Base-by-base conservation (phyloP, 768 basidiomycete species). In the Leccinum subgranulosum region DNA sequence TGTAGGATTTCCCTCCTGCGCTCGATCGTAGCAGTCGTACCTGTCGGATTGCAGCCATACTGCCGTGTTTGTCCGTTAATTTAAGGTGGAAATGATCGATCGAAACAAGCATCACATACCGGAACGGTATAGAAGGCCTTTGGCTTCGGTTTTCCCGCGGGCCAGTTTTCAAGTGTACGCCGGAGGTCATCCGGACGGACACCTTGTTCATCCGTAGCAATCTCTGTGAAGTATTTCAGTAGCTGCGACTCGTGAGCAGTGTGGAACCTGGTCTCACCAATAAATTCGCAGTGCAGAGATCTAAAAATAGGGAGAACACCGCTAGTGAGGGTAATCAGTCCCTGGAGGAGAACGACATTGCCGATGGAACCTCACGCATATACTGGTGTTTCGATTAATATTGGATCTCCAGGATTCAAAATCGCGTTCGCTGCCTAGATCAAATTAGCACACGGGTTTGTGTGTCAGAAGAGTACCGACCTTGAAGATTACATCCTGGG, bases 401-500 rank as follows among this genome's bases (percentile, higher is more conserved):
- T 76, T 4, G 86, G 70, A 68, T 97, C 94, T 12, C 91, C 93
- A 4, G 83, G 84, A 66, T 93, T 85, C 17, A 92, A 74, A 48
- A 96, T 73, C 6, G 86, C 81, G 19, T 79, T 68, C 58, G 92
- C 81, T 27, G 87, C 87, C 92, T 96, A 31, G 27, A 56, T 25
- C 19, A 58, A 52, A 60, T 58, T 34, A 51, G 53, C 47, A 62
- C 29, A 60, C 47, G 57, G 63, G 23, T 27, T 34, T 1, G 34
- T 21, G 15, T 11, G 15, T 15, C 23, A 9, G 36, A 49, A 25
- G 34, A 34, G 47, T 46, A 57, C 55, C 0, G 63, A 90, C 93
- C 82, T 95, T 97, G 75, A 80, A 88, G 51, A 98, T 83, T 61
- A 93, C 69, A 76, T 97, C 94, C 73, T 97, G 95, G 46, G 90